A percentile compares a stretch with the other conserved stretches of the same genome.
phyloP scores from a whole-genome alignment of 1,284 basidiomycete species.

The Moesziomyces parantarcticus region DNA sequence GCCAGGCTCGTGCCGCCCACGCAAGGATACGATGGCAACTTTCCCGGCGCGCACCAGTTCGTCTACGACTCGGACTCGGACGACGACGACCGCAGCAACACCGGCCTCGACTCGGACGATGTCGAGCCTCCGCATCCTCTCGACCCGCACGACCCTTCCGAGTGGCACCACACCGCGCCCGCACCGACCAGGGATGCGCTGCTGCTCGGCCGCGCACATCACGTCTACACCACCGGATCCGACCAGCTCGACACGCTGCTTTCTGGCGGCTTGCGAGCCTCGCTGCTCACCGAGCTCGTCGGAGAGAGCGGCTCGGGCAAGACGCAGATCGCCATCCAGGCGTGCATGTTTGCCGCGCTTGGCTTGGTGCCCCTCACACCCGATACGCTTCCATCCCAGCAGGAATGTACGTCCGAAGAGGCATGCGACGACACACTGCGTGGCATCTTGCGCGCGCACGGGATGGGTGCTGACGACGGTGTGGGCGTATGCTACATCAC shows the following conservation, averaged over 20 bases:
- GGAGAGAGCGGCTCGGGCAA: constrained; percentile 62
- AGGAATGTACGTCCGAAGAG: not conserved
- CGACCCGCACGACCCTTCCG: not conserved
- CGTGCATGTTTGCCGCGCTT: constrained; percentile 46
- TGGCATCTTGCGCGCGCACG: constrained; percentile 17
- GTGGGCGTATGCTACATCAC: constrained; percentile 37
- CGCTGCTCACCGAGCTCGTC: constrained; percentile 53
- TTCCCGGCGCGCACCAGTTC: constrained; percentile 23
- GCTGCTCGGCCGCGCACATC: constrained; percentile 16
- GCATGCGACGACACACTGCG: constrained; percentile 2
- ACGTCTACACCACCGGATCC: constrained; percentile 29
- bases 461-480: constrained; percentile 9
- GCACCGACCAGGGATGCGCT: constrained; percentile 15
- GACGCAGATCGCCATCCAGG: constrained; percentile 54
- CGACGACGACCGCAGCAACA: constrained; percentile 1
- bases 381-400: not conserved
- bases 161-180: not conserved
- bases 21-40: constrained; percentile 45
- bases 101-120: constrained; percentile 15
- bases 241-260: constrained; percentile 45
- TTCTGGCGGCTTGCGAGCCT: constrained; percentile 39
- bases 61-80: constrained; percentile 36
- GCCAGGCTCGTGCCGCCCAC: constrained; percentile 26
- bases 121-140: constrained; percentile 17
- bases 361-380: constrained; percentile 21